Conservation (phyloP, 148 eudicot genomes). For the Cornus controversa region DNA sequence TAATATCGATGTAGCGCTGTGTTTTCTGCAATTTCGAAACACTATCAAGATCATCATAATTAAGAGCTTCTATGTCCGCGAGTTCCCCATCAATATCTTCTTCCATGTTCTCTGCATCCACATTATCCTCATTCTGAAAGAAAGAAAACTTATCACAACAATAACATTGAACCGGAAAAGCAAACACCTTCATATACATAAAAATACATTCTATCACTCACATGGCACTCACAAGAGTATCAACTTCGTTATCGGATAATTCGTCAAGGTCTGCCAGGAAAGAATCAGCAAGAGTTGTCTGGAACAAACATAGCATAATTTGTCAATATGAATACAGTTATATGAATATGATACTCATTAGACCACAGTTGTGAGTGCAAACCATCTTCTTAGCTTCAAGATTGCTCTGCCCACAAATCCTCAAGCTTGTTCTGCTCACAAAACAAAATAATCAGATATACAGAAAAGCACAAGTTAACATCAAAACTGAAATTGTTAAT, state of each 20-base stretch:
- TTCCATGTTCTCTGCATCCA: constrained; percentile 64
- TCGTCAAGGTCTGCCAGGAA: constrained; percentile 97
- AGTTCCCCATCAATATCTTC: constrained; percentile 83
- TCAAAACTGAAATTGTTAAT: no score
- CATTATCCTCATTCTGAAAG: constrained; percentile 61
- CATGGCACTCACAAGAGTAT: constrained; percentile 50
- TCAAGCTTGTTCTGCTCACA: background rate
- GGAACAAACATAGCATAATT: constrained; percentile 14
- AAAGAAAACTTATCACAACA: background rate
- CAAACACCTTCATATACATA: background rate
- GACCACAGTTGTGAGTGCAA: background rate
- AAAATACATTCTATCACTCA: background rate
- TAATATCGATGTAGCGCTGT: constrained; percentile 76
- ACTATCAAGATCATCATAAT: constrained; percentile 88
- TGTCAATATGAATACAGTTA: background rate
- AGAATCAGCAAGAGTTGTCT: constrained; percentile 95
- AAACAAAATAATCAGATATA: no score
- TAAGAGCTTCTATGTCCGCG: constrained; percentile 77
- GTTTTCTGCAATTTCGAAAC: constrained; percentile 87
- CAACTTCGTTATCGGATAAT: constrained; percentile 87
- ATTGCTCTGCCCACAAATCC: background rate
- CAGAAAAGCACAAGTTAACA: no score
- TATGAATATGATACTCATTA: background rate
- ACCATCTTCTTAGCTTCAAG: constrained; percentile 10
- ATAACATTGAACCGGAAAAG: background rate